These are phyloP conservation scores for Salvia miltiorrhiza DNA, from an alignment of 257 asterid species.

Conservation along the genomic window DNA sequence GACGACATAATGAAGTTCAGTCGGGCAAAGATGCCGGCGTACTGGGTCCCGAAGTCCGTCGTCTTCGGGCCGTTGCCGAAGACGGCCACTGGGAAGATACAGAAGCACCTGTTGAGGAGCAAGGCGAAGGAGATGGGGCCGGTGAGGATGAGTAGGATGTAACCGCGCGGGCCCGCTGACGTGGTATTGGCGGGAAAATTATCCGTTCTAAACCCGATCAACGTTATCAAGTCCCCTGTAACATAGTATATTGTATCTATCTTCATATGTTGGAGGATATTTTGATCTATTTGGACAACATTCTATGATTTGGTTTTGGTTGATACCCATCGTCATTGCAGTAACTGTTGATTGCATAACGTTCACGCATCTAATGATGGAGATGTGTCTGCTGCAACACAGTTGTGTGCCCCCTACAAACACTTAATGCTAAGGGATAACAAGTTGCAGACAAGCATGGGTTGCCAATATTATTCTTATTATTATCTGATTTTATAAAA, in stretches of 20 bases:
- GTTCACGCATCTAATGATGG: background rate
- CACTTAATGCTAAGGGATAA: constrained; percentile 28
- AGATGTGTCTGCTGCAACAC: background rate
- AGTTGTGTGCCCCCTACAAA: constrained; percentile 13
- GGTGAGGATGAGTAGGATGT: constrained; percentile 63
- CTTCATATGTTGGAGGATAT: background rate
- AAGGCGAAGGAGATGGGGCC: constrained; percentile 93
- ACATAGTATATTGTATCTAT: background rate
- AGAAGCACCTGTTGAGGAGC: constrained; percentile 82
- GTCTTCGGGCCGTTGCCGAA: constrained; percentile 87
- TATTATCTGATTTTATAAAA: too few species aligned
- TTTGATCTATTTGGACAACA: background rate
- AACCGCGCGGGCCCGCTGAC: background rate
- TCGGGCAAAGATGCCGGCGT: constrained; percentile 71
- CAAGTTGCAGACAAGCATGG: constrained; percentile 22
- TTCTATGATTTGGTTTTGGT: background rate
- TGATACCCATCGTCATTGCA: background rate
- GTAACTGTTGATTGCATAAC: background rate
- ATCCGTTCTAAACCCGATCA: background rate
- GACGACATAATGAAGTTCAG: constrained; percentile 80
- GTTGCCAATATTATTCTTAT: constrained; percentile 29
- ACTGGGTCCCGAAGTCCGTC: constrained; percentile 87
- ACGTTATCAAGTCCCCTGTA: background rate
- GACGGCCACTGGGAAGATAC: constrained; percentile 96
- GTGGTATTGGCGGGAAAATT: background rate